phyloP scores from a whole-genome alignment of 768 basidiomycete species.

The Hemileccinum rubropunctum region DNA sequence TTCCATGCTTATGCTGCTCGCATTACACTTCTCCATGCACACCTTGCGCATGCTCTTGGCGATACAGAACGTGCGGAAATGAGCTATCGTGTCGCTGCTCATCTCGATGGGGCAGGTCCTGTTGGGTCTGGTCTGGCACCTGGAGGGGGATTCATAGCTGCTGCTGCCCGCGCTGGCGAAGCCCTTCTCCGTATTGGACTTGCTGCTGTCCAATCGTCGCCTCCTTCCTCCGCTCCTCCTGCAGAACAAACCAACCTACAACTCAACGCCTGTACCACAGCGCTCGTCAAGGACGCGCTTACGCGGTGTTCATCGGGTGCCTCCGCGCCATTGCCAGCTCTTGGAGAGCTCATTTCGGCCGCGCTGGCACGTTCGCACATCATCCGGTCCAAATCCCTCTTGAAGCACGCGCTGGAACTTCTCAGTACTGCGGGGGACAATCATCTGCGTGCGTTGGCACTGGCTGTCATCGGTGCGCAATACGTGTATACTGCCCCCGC shows the following conservation, averaged over 20 bases:
- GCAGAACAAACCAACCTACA: conserved; percentile 5
- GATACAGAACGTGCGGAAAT: conserved; percentile 49
- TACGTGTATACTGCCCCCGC: conserved; percentile 68
- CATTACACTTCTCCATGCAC: conserved; percentile 66
- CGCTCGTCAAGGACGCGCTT: conserved; percentile 27
- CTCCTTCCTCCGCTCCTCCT: neutral
- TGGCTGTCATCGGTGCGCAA: conserved; percentile 66
- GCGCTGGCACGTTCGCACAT: conserved; percentile 24
- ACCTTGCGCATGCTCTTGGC: conserved; percentile 68
- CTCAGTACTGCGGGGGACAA: conserved; percentile 64
- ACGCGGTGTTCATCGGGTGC: conserved; percentile 22
- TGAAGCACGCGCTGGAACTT: conserved; percentile 58
- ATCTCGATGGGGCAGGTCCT: conserved; percentile 36
- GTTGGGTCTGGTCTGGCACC: conserved; percentile 21
- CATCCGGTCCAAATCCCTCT: conserved; percentile 36
- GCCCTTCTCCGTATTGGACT: conserved; percentile 51
- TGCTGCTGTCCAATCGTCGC: conserved; percentile 4
- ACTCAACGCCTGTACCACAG: conserved; percentile 16
- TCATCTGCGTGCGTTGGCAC: conserved; percentile 65
- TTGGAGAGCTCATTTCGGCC: conserved; percentile 18
- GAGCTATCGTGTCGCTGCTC: conserved; percentile 63
- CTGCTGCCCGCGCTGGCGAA: conserved; percentile 52
- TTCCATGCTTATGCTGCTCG: conserved; percentile 58
- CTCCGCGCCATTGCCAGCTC: conserved; percentile 17
- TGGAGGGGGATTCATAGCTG: conserved; percentile 40